Conservation (phyloP, 768 basidiomycete species). For the Pisolithus orientalis region DNA sequence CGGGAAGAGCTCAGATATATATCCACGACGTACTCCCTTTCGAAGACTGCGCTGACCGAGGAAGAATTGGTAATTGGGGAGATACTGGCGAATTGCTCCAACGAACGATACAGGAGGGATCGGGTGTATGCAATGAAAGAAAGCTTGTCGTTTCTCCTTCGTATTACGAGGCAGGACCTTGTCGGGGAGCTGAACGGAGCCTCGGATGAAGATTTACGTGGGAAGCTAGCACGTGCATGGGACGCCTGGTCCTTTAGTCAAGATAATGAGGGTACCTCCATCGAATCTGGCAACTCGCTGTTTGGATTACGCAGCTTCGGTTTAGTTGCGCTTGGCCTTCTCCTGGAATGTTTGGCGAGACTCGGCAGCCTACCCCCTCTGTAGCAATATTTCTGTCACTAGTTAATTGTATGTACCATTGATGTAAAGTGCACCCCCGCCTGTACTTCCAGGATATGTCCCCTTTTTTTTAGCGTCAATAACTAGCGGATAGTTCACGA, state of each 20-base stretch:
- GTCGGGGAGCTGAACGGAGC: slow-evolving; percentile 24
- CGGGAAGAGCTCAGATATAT: slow-evolving; percentile 65
- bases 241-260: slow-evolving; percentile 55
- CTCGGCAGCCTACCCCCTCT: slow-evolving; percentile 26
- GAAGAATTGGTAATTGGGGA: slow-evolving; percentile 72
- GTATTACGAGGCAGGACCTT: slow-evolving; percentile 39
- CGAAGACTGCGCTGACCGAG: slow-evolving; percentile 54
- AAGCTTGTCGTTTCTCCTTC: slow-evolving; percentile 48
- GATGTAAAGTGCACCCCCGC: background rate
- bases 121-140: slow-evolving; percentile 58
- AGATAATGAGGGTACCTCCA: slow-evolving; percentile 18
- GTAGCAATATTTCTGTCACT: background rate
- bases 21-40: slow-evolving; percentile 59
- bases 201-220: slow-evolving; percentile 24
- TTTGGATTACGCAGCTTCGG: slow-evolving; percentile 64
- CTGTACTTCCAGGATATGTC: no score
- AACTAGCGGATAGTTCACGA: no score
- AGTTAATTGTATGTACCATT: background rate
- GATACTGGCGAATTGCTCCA: slow-evolving; percentile 64
- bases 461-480: no score
- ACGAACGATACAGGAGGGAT: slow-evolving; percentile 53
- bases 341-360: slow-evolving; percentile 53
- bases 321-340: slow-evolving; percentile 51
- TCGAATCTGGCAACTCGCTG: slow-evolving; percentile 15
- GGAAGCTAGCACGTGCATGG: slow-evolving; percentile 52